These are phyloP conservation scores for Suillus paluster DNA, from an alignment of 768 basidiomycete species.

Conservation along the genomic window DNA sequence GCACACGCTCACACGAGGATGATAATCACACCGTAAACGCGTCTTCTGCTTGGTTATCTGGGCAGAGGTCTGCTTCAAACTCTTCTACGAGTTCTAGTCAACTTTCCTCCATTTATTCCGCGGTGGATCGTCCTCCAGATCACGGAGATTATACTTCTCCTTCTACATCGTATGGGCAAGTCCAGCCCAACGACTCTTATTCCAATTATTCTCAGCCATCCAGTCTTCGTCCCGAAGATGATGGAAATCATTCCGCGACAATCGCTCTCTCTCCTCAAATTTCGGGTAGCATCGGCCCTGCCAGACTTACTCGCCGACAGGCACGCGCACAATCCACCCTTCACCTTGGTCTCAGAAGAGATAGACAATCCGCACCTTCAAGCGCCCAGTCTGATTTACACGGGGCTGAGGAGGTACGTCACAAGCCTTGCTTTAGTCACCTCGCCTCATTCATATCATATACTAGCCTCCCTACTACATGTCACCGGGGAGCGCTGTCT, in stretches of 20 bases:
- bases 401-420: constrained; percentile 32
- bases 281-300: constrained; percentile 56
- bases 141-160: constrained; percentile 39
- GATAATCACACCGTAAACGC: constrained; percentile 33
- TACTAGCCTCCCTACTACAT: constrained; percentile 39
- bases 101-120: constrained; percentile 41
- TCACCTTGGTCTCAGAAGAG: constrained; percentile 38
- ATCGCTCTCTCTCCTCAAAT: constrained; percentile 44
- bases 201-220: constrained; percentile 32
- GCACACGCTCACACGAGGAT: constrained; percentile 22
- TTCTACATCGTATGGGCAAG: constrained; percentile 25
- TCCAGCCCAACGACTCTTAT: constrained; percentile 31
- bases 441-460: constrained; percentile 19
- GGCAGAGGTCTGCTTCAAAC: constrained; percentile 19
- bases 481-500: constrained; percentile 37
- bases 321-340: constrained; percentile 39
- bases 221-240: constrained; percentile 31
- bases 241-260: constrained; percentile 26
- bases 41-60: constrained; percentile 31
- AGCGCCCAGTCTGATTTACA: constrained; percentile 19
- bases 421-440: background rate
- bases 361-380: constrained; percentile 24
- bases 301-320: constrained; percentile 52
- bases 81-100: constrained; percentile 23
- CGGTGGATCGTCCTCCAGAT: constrained; percentile 45